Conservation (phyloP, 108 stramenopile genomes). For the Hondaea fermentalgiana region DNA sequence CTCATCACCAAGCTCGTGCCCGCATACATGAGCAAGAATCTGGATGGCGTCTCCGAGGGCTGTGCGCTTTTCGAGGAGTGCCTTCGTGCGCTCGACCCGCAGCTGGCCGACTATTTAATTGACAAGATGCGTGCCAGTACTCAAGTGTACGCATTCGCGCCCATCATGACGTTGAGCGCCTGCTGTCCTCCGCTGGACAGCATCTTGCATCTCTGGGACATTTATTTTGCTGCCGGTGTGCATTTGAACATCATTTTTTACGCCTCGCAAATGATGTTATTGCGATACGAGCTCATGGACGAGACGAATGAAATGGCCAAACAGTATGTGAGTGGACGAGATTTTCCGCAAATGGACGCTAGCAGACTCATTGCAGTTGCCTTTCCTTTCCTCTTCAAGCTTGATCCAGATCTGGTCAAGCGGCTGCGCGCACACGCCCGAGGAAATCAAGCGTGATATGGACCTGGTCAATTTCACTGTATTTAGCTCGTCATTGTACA, state of each 20-base stretch:
- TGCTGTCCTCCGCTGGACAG: slow-evolving; percentile 1
- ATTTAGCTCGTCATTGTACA: not conserved
- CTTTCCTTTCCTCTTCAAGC: slow-evolving; percentile 8
- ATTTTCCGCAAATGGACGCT: slow-evolving; percentile 15
- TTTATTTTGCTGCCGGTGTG: slow-evolving; percentile 3
- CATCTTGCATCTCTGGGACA: not conserved
- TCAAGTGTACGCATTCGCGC: not conserved
- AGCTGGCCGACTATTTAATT: not conserved
- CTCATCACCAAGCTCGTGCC: not conserved
- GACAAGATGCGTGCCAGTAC: not conserved
- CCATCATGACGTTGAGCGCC: not conserved
- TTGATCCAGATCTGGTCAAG: not conserved
- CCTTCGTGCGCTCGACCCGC: not conserved
- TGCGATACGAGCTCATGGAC: not conserved
- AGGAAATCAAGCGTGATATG: not conserved
- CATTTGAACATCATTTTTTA: slow-evolving; percentile 5
- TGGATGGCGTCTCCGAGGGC: not conserved
- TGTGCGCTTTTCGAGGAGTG: not conserved
- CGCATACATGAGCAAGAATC: not conserved
- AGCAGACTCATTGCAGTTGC: not conserved
- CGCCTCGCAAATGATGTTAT: not conserved
- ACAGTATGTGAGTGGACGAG: not conserved
- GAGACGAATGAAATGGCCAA: not conserved
- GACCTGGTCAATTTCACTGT: not conserved
- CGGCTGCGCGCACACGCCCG: not conserved